Base-by-base conservation (phyloP, 75 land plant genomes). In the Pseudotsuga menziesii region DNA sequence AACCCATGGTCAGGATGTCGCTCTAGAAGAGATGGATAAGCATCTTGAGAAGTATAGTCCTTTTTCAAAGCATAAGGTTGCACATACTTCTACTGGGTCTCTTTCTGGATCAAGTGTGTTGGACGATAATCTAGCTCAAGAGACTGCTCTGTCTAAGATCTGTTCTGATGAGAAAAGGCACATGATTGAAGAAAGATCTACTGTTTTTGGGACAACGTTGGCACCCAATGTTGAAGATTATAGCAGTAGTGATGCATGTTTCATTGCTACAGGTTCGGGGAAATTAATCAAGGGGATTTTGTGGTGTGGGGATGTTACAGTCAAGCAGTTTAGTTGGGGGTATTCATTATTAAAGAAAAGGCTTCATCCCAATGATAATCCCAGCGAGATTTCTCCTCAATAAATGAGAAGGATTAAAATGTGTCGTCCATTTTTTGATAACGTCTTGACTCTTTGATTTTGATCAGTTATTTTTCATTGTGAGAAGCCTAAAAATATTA, bases 221-320 rank as follows among this genome's bases (percentile, higher is more conserved):
- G 98, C 98, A 12, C 98, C 98, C 6, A 94, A 94, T 79, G 98
- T 94, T 25, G 98, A 92, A 79, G 98, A 94, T 26, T 94, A 94
- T 66, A 89, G 87, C 35, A 74, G 88, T 16, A 29, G 48, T 54
- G 78, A 81, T 0, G 93, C 94, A 0, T 80, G 80, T 85, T 58
- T 57, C 29, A 94, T 94, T 69, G 98, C 94, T 0, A 71, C 79
- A 0, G 98, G 93, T 0, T 77, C 95, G 5, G 98, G 95, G 64
- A 88, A 89, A 61, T 57, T 94, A 22, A 83, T 92, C 1, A 87
- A 57, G 48, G 92, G 98, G 25, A 90, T n/a, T n/a, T n/a, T n/a
- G n/a, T n/a, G n/a, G n/a, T n/a, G n/a, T n/a, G n/a, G n/a, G n/a
- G n/a, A n/a, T n/a, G n/a, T n/a, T n/a, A n/a, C n/a, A n/a, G n/a